These are phyloP conservation scores for Scytalidium lignicola DNA, from an alignment of 2,329 filamentous ascomycete genomes.

Conservation along the genomic window DNA sequence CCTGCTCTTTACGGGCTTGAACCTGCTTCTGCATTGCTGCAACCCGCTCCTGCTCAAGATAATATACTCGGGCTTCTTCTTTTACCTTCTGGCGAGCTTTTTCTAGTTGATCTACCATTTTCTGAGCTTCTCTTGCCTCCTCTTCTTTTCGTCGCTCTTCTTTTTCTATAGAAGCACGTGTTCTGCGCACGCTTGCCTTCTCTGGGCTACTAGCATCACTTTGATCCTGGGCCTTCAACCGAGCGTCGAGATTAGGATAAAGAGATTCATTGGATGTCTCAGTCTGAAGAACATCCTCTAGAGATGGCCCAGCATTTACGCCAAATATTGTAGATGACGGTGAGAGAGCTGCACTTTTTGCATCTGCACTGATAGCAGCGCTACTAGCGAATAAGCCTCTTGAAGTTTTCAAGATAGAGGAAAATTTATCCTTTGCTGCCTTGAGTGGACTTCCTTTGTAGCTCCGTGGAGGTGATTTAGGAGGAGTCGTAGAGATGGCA, in stretches of 20 bases:
- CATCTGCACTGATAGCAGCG: constrained; percentile 57
- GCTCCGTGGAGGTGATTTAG: constrained; percentile 51
- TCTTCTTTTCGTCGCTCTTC: constrained; percentile 59
- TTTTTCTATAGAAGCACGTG: constrained; percentile 54
- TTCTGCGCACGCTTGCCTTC: constrained; percentile 34
- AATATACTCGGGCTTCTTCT: constrained; percentile 58
- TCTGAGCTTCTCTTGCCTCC: constrained; percentile 53
- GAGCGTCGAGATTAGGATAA: constrained; percentile 41
- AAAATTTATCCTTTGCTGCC: constrained; percentile 87
- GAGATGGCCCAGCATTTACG: constrained; percentile 39
- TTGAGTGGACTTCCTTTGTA: constrained; percentile 75
- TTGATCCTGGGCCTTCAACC: constrained; percentile 17
- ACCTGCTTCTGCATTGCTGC: constrained; percentile 49
- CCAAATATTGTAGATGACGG: constrained; percentile 45
- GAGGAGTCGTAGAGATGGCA: constrained; percentile 17
- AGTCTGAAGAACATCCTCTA: constrained; percentile 36
- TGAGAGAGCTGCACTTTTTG: constrained; percentile 52
- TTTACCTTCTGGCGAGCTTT: constrained; percentile 66
- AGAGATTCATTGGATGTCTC: constrained; percentile 18
- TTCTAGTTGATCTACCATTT: constrained; percentile 56
- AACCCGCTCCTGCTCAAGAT: constrained; percentile 51
- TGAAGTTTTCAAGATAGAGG: constrained; percentile 83
- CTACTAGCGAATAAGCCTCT: constrained; percentile 81
- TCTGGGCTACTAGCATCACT: constrained; percentile 15
- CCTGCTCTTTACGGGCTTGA: constrained; percentile 46